phyloP scores from a whole-genome alignment of 371 early-diverging fungal genomes.

The Coemansia sp. region DNA sequence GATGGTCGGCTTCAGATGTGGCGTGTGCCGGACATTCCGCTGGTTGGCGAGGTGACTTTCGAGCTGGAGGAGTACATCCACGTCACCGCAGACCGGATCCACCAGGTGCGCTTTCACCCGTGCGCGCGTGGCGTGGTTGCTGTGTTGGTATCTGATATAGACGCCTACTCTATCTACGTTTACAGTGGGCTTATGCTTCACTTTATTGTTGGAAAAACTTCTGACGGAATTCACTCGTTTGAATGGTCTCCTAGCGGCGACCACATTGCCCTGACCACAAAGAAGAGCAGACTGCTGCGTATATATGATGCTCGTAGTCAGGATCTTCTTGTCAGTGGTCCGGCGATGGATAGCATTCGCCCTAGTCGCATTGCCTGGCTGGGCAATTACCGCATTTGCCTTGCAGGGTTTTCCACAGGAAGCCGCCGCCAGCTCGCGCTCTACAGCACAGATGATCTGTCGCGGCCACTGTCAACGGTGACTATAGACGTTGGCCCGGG shows the following conservation, averaged over 20 bases:
- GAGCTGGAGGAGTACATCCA: conserved; percentile 39
- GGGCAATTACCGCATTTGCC: conserved; percentile 56
- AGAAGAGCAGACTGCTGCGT: conserved; percentile 64
- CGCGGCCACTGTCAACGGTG: conserved; percentile 50
- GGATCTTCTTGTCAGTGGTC: conserved; percentile 56
- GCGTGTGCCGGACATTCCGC: conserved; percentile 64
- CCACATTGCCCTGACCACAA: conserved; percentile 59
- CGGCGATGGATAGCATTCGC: conserved; percentile 67
- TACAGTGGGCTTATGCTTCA: conserved; percentile 36
- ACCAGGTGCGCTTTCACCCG: conserved; percentile 65
- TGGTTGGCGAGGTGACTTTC: conserved; percentile 52
- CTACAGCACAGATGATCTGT: conserved; percentile 52
- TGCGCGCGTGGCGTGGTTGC: conserved; percentile 56
- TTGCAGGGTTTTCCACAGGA: conserved; percentile 70
- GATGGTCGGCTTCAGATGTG: conserved; percentile 74
- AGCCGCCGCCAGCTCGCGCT: conserved; percentile 68
- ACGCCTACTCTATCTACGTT: conserved; percentile 20
- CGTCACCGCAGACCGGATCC: conserved; percentile 60
- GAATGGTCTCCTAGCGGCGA: conserved; percentile 68
- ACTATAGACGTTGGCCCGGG: conserved; percentile 74
- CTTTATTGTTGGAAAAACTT: conserved; percentile 26
- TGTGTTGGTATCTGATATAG: conserved; percentile 26
- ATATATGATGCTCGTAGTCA: conserved; percentile 64
- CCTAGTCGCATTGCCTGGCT: conserved; percentile 73
- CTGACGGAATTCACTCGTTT: conserved; percentile 41